Conservation (phyloP, 495 filamentous ascomycete species). For the Aspergillus mulundensis region DNA sequence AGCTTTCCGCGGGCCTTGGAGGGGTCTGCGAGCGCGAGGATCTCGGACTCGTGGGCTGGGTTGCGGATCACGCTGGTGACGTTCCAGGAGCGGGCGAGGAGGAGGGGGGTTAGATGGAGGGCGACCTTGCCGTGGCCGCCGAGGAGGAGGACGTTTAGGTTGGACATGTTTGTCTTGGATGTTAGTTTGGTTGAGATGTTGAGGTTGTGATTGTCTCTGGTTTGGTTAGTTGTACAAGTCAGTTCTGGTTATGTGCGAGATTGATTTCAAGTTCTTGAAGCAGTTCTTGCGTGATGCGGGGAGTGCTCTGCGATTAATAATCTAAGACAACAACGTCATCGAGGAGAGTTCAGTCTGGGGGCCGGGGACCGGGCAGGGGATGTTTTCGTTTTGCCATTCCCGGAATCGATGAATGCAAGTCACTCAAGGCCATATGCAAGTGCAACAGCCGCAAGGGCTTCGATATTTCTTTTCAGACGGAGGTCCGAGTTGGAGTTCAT, state of each 20-base stretch:
- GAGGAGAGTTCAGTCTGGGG: background rate
- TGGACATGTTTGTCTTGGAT: slow-evolving; percentile 3
- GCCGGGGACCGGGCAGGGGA: background rate
- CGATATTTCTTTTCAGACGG: background rate
- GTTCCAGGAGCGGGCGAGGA: slow-evolving; percentile 66
- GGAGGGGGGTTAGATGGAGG: slow-evolving; percentile 69
- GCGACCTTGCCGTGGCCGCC: slow-evolving; percentile 81
- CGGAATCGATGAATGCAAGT: background rate
- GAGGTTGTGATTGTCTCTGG: background rate
- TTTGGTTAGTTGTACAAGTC: background rate
- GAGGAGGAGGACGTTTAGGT: slow-evolving; percentile 63
- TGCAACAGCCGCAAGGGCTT: background rate
- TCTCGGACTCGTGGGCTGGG: slow-evolving; percentile 57
- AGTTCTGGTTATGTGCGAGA: background rate
- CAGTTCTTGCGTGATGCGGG: slow-evolving; percentile 7
- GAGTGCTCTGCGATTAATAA: background rate
- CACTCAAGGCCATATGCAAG: too few relatives aligned
- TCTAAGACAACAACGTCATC: slow-evolving; percentile 4
- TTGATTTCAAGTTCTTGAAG: background rate
- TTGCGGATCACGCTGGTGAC: slow-evolving; percentile 76
- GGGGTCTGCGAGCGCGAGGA: slow-evolving; percentile 50
- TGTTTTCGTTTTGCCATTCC: background rate
- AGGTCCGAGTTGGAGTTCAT: background rate
- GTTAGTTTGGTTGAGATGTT: background rate
- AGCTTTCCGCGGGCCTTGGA: slow-evolving; percentile 50